Base-by-base conservation (phyloP, 768 basidiomycete genomes). In the Suillus brevipes region DNA sequence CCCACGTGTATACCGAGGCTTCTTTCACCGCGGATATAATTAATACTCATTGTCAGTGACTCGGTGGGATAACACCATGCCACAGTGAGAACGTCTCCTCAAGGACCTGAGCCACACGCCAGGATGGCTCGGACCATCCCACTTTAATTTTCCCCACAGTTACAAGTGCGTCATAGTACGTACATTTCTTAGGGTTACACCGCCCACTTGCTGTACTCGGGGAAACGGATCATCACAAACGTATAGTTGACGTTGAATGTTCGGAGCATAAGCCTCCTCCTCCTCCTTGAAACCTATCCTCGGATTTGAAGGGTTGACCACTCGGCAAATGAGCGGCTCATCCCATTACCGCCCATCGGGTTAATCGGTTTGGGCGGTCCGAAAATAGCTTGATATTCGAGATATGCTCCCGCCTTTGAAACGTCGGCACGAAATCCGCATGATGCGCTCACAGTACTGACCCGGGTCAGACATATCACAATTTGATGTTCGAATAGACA, bases 1-100 rank as follows among this genome's bases (percentile, higher is more conserved):
- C 18, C 18, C 58, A 59, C 58, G 58, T 59, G 58, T 59, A 18
- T 3, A 25, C 38, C 4, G 3, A 59, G 20, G 25, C 38, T 42
- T 28, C 40, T 59, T 20, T 59, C n/a, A 59, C 58, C 58, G 58
- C 58, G 58, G 58, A 59, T 59, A 59, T 59, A 59, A 59, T 59
- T 20, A 28, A 28, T 12, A 59, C 25, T 58, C 57, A 57, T 40
- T 14, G 25, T 25, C 38, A 23, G 25, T 18, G 14, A 59, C 58
- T 42, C 40, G 25, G 58, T 42, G 58, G 58, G 58, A 59, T 28
- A 59, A 28, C 1, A 13, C 1, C 6, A 59, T 59, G 12, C 58
- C 38, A 55, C 31, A 28, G 58, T 59, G 58, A 59, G 40, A 59
- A 40, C 5, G 34, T 7, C 34, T 28, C 28, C 28, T 28, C 28